Evolutionary conservation across 176 grass and related monocot species (phyloP).

Genomic region (Oryza australiensis): DNA sequence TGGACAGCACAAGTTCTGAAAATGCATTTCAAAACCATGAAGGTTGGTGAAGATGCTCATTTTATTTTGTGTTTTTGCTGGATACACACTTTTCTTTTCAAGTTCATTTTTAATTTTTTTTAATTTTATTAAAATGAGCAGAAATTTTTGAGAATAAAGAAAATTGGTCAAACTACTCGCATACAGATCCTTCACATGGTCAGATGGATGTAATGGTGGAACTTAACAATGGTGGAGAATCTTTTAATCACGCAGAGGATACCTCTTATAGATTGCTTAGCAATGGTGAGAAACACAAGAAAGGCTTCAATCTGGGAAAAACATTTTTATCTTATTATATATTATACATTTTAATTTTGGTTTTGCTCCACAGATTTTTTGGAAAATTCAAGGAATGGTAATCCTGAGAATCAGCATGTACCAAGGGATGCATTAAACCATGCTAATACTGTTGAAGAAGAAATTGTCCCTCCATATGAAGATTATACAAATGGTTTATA

Average conservation of each 20-base stretch:
- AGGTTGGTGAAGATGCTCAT: conserved; percentile 36
- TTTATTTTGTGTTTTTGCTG: conserved; percentile 7
- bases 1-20: conserved; percentile 17
- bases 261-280: conserved; percentile 10
- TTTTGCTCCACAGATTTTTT: conserved; percentile 32
- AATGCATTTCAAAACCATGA: conserved; percentile 41
- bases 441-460: conserved; percentile 37
- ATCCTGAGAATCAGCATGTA: conserved; percentile 41
- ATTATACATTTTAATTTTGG: conserved; percentile 1
- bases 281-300: conserved; percentile 30
- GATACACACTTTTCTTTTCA: not conserved
- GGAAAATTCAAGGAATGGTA: conserved; percentile 22
- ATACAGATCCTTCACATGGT: conserved; percentile 35
- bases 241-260: conserved; percentile 25
- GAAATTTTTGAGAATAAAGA: conserved; percentile 27
- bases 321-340: not conserved
- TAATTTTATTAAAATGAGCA: not conserved
- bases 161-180: conserved; percentile 38
- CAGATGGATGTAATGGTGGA: conserved; percentile 39
- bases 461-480: conserved; percentile 23
- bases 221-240: conserved; percentile 22
- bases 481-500: conserved; percentile 38
- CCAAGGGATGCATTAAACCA: conserved; percentile 32
- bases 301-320: not conserved
- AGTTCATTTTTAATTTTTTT: conserved; percentile 1